Conservation (phyloP, 441 rosid genomes). For the Metrosideros polymorpha region DNA sequence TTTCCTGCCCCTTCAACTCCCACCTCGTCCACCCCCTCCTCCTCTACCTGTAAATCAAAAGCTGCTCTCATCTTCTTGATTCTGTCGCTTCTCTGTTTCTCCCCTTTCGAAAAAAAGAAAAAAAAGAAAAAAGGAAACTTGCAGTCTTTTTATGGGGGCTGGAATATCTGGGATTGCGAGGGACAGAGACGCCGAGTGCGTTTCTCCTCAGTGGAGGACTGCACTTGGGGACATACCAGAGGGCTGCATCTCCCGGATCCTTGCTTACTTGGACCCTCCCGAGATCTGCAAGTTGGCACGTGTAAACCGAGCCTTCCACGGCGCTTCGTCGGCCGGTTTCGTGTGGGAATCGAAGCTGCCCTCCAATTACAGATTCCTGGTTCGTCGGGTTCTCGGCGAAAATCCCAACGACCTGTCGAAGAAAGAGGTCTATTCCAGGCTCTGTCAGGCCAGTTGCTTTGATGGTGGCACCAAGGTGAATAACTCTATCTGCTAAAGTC, state of each 20-base stretch:
- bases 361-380: neutral
- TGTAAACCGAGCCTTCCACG: neutral
- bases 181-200: neutral
- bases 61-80: neutral
- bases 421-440: conserved; percentile 7
- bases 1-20: neutral
- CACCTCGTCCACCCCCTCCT: neutral
- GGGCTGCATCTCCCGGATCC: conserved; percentile 1
- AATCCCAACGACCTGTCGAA: neutral
- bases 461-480: conserved; percentile 6
- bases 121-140: neutral
- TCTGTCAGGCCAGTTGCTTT: neutral
- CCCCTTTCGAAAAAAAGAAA: neutral
- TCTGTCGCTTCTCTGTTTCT: neutral
- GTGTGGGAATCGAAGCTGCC: conserved; percentile 13
- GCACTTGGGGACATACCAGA: conserved; percentile 5
- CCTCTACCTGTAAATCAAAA: neutral
- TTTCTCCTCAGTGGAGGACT: neutral
- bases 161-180: neutral
- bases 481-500: neutral
- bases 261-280: neutral
- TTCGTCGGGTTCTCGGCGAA: neutral
- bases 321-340: conserved; percentile 1
- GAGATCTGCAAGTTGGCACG: conserved; percentile 8
- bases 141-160: neutral